These are phyloP conservation scores for Pythium guiyangense DNA, from an alignment of 352 stramenopile genomes.

Conservation along the genomic window DNA sequence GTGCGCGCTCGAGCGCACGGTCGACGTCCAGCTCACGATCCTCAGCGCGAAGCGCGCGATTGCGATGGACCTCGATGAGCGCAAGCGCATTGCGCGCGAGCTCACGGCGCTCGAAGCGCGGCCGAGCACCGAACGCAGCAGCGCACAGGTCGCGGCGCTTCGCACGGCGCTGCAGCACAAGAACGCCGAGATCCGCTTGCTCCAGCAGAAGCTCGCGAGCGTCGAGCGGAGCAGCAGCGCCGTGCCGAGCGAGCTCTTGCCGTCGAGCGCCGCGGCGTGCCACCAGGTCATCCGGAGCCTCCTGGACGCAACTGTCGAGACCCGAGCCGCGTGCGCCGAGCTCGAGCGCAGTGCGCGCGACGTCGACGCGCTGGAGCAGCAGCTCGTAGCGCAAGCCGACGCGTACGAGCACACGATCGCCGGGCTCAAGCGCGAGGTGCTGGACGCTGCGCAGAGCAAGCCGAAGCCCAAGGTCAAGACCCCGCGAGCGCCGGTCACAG, in stretches of 20 bases:
- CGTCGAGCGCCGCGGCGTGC: constrained; percentile 27
- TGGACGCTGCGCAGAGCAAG: constrained; percentile 17
- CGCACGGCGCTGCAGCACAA: constrained; percentile 39
- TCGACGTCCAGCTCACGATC: constrained; percentile 48
- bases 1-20: constrained; percentile 28
- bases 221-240: constrained; percentile 40
- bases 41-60: constrained; percentile 44
- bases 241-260: constrained; percentile 37
- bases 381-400: constrained; percentile 23
- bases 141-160: constrained; percentile 23
- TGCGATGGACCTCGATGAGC: constrained; percentile 40
- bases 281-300: constrained; percentile 53
- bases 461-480: constrained; percentile 21
- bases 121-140: constrained; percentile 9
- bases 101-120: constrained; percentile 24
- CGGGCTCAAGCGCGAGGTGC: constrained; percentile 19
- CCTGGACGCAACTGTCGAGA: constrained; percentile 36
- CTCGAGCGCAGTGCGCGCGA: constrained; percentile 33
- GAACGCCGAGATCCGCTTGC: constrained; percentile 45
- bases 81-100: constrained; percentile 41
- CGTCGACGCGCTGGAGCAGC: constrained; percentile 22
- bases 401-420: constrained; percentile 18
- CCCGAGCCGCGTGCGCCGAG: constrained; percentile 26
- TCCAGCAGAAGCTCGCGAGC: constrained; percentile 57
- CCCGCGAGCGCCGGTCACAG: constrained; percentile 6